These are phyloP conservation scores for Sequoiadendron giganteum DNA, from an alignment of 75 land plant genomes.

Conservation along the genomic window DNA sequence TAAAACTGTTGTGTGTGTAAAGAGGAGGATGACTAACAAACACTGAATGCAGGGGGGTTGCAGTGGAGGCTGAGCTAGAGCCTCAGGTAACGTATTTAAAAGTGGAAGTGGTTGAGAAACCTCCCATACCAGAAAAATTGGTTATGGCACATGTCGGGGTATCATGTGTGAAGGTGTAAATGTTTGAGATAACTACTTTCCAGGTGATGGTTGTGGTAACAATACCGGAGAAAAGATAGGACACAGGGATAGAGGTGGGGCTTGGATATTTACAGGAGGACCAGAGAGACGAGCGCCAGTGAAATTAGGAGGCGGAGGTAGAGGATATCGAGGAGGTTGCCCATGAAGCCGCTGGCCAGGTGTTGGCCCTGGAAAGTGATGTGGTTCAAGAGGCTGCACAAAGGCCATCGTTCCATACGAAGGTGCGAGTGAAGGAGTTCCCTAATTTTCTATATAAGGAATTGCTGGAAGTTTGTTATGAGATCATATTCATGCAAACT, in stretches of 20 bases:
- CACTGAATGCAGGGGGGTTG: slow-evolving; percentile 6
- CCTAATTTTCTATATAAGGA: not conserved
- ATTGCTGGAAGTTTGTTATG: not conserved
- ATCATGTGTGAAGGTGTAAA: not conserved
- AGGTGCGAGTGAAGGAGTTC: not conserved
- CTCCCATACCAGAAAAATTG: not conserved
- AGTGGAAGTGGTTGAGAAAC: slow-evolving; percentile 7
- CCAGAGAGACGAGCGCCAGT: not conserved
- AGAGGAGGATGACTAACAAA: not conserved
- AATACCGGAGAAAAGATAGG: slow-evolving; percentile 3
- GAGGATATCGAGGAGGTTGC: not conserved
- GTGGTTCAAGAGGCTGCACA: slow-evolving; percentile 1
- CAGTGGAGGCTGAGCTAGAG: not conserved
- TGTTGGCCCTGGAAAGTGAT: not conserved
- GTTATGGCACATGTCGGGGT: not conserved
- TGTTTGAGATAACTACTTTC: not conserved
- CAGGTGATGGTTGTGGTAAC: not conserved
- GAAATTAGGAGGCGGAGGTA: slow-evolving; percentile 4
- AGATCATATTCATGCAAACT: no score
- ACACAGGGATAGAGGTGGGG: not conserved
- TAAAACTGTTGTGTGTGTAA: slow-evolving; percentile 13
- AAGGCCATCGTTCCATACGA: not conserved
- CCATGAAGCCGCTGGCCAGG: not conserved
- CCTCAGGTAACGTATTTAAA: not conserved
- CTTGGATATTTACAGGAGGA: not conserved